Base-by-base conservation (phyloP, 768 basidiomycete genomes). In the Mrakia gelida region DNA sequence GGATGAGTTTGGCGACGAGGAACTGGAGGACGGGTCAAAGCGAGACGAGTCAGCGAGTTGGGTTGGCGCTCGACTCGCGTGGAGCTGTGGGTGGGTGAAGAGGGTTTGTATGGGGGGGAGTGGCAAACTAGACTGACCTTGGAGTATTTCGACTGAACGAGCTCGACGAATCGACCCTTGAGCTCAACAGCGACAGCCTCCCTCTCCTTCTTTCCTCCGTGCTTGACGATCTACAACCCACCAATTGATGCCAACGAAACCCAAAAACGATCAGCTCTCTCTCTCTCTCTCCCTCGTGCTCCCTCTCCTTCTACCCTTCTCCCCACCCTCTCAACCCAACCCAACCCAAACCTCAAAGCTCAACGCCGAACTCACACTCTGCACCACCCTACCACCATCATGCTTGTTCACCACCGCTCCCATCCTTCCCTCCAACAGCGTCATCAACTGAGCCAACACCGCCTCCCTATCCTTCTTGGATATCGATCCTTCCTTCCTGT, bases 371-470 rank as follows among this genome's bases (percentile, higher is more conserved):
- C 93, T 80, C 91, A 89, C 84, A 54, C 83, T 84, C 76, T 85
- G 85, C 75, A 85, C 73, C n/a, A 85, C 82, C 72, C 85, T 79
- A 81, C 93, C 94, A 11, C 93, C 94, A 84, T 96, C 94, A 81
- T 96, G 95, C 84, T 95, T 96, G 82, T 93, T 88, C 2, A 92
- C 91, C 54, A 96, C 90, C 45, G 95, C 94, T 79, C 90, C 90
- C 63, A 96, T 90, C 80, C 90, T 90, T 7, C 93, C 94, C 30
- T 91, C 89, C 30, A 94, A 89, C 65, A 91, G 87, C 43, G 86
- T 85, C 89, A 94, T 92, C 13, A 98, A 87, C 38, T 89, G 88
- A 67, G 87, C 86, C 77, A 96, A 86, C 71, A 93, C 90, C 81
- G 90, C 89, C 80, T 90, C 89, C 32, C 94, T 89, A 81, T 95